A percentile compares a stretch with the other conserved stretches of the same genome.
phyloP scores from a whole-genome alignment of 768 basidiomycete genomes.

The Collybiopsis luxurians region DNA sequence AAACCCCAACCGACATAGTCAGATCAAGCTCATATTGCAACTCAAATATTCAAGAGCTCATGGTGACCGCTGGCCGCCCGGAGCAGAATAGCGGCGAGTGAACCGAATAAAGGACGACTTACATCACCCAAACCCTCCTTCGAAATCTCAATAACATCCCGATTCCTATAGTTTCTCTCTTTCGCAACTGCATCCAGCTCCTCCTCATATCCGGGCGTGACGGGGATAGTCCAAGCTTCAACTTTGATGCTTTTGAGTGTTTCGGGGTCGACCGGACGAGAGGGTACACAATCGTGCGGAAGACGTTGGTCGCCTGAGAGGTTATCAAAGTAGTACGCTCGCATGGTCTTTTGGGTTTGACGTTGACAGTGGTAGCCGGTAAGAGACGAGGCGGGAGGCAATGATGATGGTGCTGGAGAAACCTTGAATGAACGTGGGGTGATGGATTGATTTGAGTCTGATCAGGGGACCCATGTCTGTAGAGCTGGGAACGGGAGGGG shows the following conservation, averaged over 20 bases:
- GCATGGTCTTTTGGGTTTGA: conserved; percentile 53
- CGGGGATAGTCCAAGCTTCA: conserved; percentile 63
- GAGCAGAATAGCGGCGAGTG: no score
- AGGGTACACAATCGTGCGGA: conserved; percentile 67
- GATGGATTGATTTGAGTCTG: no score
- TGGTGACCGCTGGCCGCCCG: no score
- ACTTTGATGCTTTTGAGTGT: conserved; percentile 60
- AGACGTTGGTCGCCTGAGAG: conserved; percentile 80
- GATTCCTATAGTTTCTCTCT: conserved; percentile 77
- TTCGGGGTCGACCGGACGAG: conserved; percentile 47
- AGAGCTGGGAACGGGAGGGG: no score
- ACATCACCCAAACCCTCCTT: conserved; percentile 78
- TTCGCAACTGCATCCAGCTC: conserved; percentile 62
- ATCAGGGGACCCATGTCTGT: no score
- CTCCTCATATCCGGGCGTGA: conserved; percentile 54
- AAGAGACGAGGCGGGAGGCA: no score
- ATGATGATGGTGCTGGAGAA: no score
- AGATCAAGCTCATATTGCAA: no score
- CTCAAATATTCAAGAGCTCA: no score
- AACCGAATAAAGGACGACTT: conserved; percentile 15
- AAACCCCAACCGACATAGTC: no score
- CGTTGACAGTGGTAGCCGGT: no score
- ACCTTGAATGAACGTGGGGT: no score
- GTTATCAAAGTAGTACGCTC: conserved; percentile 74
- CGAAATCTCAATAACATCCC: conserved; percentile 76